A percentile compares a stretch with the other conserved stretches of the same genome.
Conservation (phyloP, 306 rosid species). For the Purshia tridentata region DNA sequence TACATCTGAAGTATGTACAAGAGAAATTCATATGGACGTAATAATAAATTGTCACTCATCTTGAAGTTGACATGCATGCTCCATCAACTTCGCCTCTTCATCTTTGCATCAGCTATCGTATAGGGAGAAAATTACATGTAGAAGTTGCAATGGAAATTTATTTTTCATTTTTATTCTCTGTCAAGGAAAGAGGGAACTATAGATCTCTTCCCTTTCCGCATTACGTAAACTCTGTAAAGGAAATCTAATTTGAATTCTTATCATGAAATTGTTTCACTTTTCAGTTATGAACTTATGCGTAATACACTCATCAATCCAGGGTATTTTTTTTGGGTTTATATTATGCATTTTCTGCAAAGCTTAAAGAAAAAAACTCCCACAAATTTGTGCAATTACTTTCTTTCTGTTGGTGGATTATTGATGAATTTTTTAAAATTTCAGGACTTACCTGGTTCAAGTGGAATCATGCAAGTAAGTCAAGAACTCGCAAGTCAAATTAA, state of each 20-base stretch:
- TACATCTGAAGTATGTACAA: not conserved
- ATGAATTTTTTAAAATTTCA: conserved; percentile 35
- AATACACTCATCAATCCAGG: no score
- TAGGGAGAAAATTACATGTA: no score
- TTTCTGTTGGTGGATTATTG: conserved; percentile 19
- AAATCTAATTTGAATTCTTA: no score
- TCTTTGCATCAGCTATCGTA: no score
- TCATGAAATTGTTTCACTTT: not conserved
- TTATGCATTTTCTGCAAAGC: conserved; percentile 8
- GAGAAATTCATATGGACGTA: not conserved
- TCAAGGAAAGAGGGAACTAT: no score
- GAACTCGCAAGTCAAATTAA: conserved; percentile 30
- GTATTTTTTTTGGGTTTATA: not conserved
- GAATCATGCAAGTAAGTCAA: conserved; percentile 87
- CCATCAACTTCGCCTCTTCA: not conserved
- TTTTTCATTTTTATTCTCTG: no score
- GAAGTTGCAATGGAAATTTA: no score
- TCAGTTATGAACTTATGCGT: not conserved
- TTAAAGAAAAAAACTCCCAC: no score
- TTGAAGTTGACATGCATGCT: not conserved
- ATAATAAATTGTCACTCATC: not conserved
- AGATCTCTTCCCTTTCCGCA: no score
- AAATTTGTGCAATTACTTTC: not conserved
- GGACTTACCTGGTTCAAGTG: conserved; percentile 96
- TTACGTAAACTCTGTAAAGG: no score